Base-by-base conservation (phyloP, 2,329 filamentous ascomycete genomes). In the Dryadomyces sulphureus region DNA sequence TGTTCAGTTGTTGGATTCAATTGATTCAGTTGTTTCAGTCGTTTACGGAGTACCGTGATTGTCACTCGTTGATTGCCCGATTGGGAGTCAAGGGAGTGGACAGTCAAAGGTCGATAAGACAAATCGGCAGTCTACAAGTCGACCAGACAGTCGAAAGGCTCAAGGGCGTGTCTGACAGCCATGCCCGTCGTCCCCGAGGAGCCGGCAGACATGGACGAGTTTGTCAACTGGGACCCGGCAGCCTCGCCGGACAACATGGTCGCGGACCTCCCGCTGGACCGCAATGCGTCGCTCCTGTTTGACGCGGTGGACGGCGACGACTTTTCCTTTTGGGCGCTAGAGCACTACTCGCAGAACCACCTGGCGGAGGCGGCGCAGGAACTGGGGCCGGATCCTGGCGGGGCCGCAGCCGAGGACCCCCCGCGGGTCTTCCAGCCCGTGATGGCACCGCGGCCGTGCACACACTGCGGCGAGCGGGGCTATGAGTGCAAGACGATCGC, bases 181-280 rank as follows among this genome's bases (percentile, higher is more conserved):
- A 47, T 47, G 45, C 22, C 45, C 8, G 20, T 21, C 24, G 32
- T 41, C n/a, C 16, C 4, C 12, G 41, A 41, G 21, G 45, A 46
- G 9, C 39, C 45, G 34, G 34, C 45, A 7, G 21, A 22, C 45
- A 64, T 73, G 65, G 76, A 81, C 46, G 72, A 79, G 50, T 77
- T 81, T 57, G 72, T 84, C 59, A 67, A 78, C 57, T 80, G 76
- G 73, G 73, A 77, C 54, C 61, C 68, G 48, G 65, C 67, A 43
- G 69, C 62, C 40, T 62, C 65, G 11, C 39, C 48, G 7, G 16
- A n/a, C 4, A 8, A 20, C 14, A n/a, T 21, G 38, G 58, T 60
- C 36, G 55, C 40, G 12, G 27, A n/a, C 21, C 25, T 45, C 36
- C 12, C 20, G 17, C 38, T 44, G 34, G 51, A 63, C 46, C 50